Base-by-base conservation (phyloP, 116 monocot genomes). In the Iris pallida region DNA sequence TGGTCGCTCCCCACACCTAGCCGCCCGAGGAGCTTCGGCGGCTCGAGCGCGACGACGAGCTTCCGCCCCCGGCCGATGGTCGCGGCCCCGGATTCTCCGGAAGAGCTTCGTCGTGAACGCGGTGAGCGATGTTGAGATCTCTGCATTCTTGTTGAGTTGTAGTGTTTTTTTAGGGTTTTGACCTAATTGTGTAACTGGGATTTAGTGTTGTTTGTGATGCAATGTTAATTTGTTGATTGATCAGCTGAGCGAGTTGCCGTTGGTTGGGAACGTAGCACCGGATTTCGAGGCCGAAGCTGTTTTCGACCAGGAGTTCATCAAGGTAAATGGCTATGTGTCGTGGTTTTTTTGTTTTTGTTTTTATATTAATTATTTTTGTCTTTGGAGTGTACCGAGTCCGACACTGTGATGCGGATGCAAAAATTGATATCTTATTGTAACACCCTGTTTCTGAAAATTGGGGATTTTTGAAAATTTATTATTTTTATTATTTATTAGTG, bases 251-350 rank as follows among this genome's bases (percentile, higher is more conserved):
- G 73, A 78, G 66, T 46, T 82, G 45, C 87, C 90, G 7, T 70
- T 90, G 83, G 94, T 90, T 54, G 94, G 90, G 19, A 85, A 86
- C 62, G 43, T 11, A 10, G 90, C 94, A 7, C 94, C 90, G 7
- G 83, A 94, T 83, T 94, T 94, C 53, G 83, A 79, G 65, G 94
- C 85, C 0, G 90, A 94, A 69, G 93, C 93, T 0, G 90, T 90
- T 40, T 94, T 87, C 60, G 87, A 90, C 69, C 85, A 89, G 90
- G 84, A 93, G 53, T 93, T 94, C 61, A 86, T 90, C 57, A 84
- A 89, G 52, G 93, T 89, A 84, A 47, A 45, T 1, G 7, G 1
- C 49, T 51, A 7, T 51, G 49, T 1, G 7, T 51, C 4, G 30
- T 30, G 30, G 3, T 30, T 30, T 30, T 30, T 30, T n/a, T n/a